Percentiles rank a stretch among this genome's conserved stretches.
These are phyloP conservation scores for Nicotiana knightiana DNA, from an alignment of 257 asterid species.

Conservation along the genomic window DNA sequence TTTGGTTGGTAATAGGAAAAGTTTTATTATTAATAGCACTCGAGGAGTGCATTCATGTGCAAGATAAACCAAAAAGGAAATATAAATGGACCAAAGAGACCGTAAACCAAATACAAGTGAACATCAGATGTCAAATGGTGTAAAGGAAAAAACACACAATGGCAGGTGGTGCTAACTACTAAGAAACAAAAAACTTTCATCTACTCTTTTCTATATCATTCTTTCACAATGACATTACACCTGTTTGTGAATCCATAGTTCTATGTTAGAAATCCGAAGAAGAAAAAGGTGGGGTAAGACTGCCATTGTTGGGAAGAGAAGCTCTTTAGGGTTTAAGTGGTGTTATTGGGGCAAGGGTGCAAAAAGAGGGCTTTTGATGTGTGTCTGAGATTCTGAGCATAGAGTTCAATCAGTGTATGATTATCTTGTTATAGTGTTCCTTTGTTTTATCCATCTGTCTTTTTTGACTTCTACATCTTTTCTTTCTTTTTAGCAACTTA, in stretches of 20 bases:
- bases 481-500: slow-evolving; percentile 35
- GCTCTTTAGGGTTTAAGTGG: neutral
- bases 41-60: neutral
- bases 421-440: neutral
- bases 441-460: neutral
- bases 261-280: neutral
- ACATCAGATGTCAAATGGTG: neutral
- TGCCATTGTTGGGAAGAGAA: neutral
- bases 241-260: neutral
- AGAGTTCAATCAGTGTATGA: neutral
- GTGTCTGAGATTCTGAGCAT: neutral
- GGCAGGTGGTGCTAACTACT: neutral
- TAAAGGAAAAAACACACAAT: neutral
- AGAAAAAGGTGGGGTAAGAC: neutral
- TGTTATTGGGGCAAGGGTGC: neutral
- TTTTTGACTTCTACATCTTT: neutral
- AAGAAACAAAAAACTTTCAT: neutral
- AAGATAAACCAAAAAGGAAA: neutral
- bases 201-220: neutral
- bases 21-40: neutral
- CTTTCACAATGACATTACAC: neutral
- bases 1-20: neutral
- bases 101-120: neutral
- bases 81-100: neutral
- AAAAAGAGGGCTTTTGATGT: neutral